Evolutionary conservation across 78 protist species (phyloP).

Genomic region (Isochrysis galbana): DNA sequence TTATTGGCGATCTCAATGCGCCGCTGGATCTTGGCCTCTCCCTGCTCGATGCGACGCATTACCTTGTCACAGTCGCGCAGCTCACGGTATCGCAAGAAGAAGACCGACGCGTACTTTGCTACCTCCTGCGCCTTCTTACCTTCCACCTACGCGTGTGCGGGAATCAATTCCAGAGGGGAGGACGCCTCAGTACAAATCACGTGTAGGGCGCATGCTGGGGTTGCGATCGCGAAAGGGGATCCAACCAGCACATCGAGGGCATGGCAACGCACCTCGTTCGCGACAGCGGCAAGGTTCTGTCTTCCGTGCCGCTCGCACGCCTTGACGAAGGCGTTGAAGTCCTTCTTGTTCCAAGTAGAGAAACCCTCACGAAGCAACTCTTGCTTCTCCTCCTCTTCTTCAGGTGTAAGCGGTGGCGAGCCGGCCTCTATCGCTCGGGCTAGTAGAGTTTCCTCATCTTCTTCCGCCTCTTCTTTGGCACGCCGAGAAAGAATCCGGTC

Average conservation of each 20-base stretch:
- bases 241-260: too few species aligned
- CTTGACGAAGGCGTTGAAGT: slow-evolving; percentile 60
- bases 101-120: slow-evolving; percentile 49
- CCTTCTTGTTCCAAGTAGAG: slow-evolving; percentile 61
- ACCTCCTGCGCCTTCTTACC: slow-evolving; percentile 66
- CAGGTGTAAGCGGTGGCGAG: slow-evolving; percentile 33
- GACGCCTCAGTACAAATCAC: too few species aligned
- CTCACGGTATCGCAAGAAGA: slow-evolving; percentile 57
- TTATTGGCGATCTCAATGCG: slow-evolving; percentile 33
- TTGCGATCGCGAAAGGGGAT: too few species aligned
- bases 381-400: slow-evolving; percentile 47
- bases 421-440: neutral
- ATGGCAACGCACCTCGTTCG: too few species aligned
- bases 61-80: slow-evolving; percentile 53
- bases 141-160: too few species aligned
- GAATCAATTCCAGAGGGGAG: too few species aligned
- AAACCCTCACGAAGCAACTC: slow-evolving; percentile 59
- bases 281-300: slow-evolving; percentile 41
- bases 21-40: slow-evolving; percentile 60
- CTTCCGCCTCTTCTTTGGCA: neutral
- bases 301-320: slow-evolving; percentile 75
- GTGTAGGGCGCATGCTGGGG: too few species aligned
- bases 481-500: neutral
- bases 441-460: neutral
- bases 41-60: slow-evolving; percentile 58